Percentiles rank a stretch among this genome's conserved stretches.
These are phyloP conservation scores for Fusarium paranaense DNA, from an alignment of 2,329 filamentous ascomycete genomes.

Conservation along the genomic window DNA sequence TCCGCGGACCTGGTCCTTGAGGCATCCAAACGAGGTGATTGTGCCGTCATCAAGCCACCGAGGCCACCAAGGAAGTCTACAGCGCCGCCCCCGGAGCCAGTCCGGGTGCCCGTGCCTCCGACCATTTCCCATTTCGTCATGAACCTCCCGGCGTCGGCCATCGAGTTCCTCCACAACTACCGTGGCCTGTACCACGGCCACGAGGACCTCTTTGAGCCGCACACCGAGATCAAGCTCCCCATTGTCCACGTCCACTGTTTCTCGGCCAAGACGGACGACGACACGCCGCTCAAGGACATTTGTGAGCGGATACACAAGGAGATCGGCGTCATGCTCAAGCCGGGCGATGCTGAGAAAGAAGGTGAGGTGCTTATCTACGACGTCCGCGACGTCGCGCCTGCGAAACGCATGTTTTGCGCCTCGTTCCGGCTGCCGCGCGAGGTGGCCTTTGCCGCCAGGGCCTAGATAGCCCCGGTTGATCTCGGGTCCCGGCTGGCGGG, in stretches of 20 bases:
- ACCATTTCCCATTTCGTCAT: conserved; percentile 96
- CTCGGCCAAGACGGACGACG: conserved; percentile 82
- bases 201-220: conserved; percentile 72
- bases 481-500: conserved; percentile 24
- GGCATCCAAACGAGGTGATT: conserved; percentile 63
- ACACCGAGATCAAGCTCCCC: conserved; percentile 73
- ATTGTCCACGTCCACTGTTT: conserved; percentile 97
- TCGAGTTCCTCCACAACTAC: conserved; percentile 77
- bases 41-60: conserved; percentile 62
- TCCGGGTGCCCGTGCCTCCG: conserved; percentile 69
- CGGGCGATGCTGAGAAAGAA: conserved; percentile 59
- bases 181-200: conserved; percentile 82
- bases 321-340: conserved; percentile 54
- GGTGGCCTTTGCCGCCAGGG: conserved; percentile 77
- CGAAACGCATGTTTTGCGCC: conserved; percentile 97
- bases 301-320: conserved; percentile 55
- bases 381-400: conserved; percentile 89
- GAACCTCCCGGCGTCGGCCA: conserved; percentile 93
- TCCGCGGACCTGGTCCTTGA: conserved; percentile 72
- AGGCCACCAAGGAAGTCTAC: conserved; percentile 54
- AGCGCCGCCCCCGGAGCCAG: conserved; percentile 51
- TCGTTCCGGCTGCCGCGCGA: conserved; percentile 86
- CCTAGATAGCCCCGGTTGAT: conserved; percentile 34
- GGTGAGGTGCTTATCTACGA: conserved; percentile 70
- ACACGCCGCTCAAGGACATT: conserved; percentile 68